These are phyloP conservation scores for Xerocomus brunneocitrinus DNA, from an alignment of 768 basidiomycete genomes.

Conservation along the genomic window DNA sequence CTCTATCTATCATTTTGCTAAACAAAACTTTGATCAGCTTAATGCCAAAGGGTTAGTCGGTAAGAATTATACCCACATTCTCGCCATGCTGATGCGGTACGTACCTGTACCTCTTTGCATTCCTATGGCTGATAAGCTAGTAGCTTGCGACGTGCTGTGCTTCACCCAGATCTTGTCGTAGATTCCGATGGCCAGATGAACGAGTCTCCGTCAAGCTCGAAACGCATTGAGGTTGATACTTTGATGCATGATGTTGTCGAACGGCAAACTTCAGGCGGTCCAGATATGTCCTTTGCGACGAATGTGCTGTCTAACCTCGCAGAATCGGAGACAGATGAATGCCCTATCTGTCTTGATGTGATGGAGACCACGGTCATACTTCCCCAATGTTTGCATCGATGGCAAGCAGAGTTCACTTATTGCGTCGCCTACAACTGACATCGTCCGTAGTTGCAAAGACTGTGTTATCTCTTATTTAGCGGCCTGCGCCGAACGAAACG, in stretches of 20 bases:
- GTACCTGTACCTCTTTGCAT: slow-evolving; percentile 15
- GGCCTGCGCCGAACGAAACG: slow-evolving; percentile 61
- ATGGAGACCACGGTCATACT: slow-evolving; percentile 68
- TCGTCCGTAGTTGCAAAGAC: slow-evolving; percentile 70
- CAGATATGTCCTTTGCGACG: slow-evolving; percentile 50
- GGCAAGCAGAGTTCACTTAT: slow-evolving; percentile 39
- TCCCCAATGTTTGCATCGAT: slow-evolving; percentile 73
- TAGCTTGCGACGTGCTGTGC: slow-evolving; percentile 85
- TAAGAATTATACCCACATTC: slow-evolving; percentile 81
- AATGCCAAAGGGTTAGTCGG: slow-evolving; percentile 73
- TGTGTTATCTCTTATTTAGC: slow-evolving; percentile 77
- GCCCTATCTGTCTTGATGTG: slow-evolving; percentile 77
- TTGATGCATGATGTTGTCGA: slow-evolving; percentile 52
- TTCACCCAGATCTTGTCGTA: slow-evolving; percentile 84
- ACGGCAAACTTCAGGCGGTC: slow-evolving; percentile 24
- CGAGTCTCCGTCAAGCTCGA: slow-evolving; percentile 28
- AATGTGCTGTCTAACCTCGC: slow-evolving; percentile 59
- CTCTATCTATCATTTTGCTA: slow-evolving; percentile 75
- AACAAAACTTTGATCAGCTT: slow-evolving; percentile 73
- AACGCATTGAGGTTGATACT: slow-evolving; percentile 52
- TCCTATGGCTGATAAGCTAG: slow-evolving; percentile 6
- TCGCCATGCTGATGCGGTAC: slow-evolving; percentile 93
- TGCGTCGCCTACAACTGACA: neutral
- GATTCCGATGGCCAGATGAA: slow-evolving; percentile 40
- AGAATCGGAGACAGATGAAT: slow-evolving; percentile 55